These are phyloP conservation scores for Herpotrichia juniperi DNA, from an alignment of 2,329 filamentous ascomycete species.

Conservation along the genomic window DNA sequence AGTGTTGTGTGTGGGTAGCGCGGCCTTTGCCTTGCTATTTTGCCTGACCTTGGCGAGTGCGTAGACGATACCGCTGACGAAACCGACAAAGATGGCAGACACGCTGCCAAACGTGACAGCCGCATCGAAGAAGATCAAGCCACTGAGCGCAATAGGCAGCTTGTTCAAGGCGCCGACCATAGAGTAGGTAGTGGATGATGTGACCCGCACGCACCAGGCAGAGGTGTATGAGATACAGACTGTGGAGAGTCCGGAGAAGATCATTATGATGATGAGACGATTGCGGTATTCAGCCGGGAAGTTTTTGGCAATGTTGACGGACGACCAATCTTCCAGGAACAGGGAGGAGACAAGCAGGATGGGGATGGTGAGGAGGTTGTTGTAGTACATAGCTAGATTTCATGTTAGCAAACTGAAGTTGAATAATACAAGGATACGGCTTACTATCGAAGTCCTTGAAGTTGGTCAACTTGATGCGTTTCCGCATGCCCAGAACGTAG, in stretches of 20 bases:
- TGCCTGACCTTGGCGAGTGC: constrained; percentile 85
- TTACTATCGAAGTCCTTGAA: constrained; percentile 99
- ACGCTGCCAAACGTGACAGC: constrained; percentile 92
- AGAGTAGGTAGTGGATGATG: constrained; percentile 95
- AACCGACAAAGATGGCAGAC: constrained; percentile 88
- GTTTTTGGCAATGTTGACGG: constrained; percentile 80
- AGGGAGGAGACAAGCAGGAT: constrained; percentile 84
- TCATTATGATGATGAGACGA: constrained; percentile 82
- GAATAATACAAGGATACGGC: constrained; percentile 46
- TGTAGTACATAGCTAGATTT: constrained; percentile 93
- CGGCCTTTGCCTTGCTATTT: constrained; percentile 67
- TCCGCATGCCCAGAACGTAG: constrained; percentile 92
- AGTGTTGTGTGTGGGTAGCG: constrained; percentile 70
- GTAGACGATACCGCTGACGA: constrained; percentile 91
- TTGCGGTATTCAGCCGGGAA: constrained; percentile 85
- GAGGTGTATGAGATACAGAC: constrained; percentile 99
- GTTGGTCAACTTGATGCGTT: constrained; percentile 99
- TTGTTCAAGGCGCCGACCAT: constrained; percentile 99
- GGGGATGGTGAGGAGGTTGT: constrained; percentile 96
- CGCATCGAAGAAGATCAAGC: constrained; percentile 92
- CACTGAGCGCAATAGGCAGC: constrained; percentile 90
- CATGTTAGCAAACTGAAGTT: constrained; percentile 10
- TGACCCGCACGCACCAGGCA: constrained; percentile 97
- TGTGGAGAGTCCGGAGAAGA: constrained; percentile 89
- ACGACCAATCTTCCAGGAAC: constrained; percentile 89